Base-by-base conservation (phyloP, 352 stramenopile species). In the Globisporangium carolinianum region DNA sequence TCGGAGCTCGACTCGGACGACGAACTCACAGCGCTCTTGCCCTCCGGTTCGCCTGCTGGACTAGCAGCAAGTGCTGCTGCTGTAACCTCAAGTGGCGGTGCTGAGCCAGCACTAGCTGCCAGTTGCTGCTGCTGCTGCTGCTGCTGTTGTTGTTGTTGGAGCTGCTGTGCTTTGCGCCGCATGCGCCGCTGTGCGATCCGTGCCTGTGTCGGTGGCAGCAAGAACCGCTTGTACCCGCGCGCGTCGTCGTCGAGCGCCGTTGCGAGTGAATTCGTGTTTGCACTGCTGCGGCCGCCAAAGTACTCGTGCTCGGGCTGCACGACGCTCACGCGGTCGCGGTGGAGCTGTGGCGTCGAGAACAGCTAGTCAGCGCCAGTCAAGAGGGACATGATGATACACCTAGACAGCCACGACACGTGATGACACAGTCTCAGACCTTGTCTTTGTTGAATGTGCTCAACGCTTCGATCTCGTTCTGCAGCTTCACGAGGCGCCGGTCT, bases 381-480 rank as follows among this genome's bases (percentile, higher is more conserved):
- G 24, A 24, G 24, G 24, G 24, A 24, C 24, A 24, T 24, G 24
- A 24, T 24, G 24, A 24, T 24, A 24, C 24, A 24, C 24, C 24
- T 24, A 24, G 24, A 24, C 11, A 15, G 15, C 6, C 10, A n/a
- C n/a, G n/a, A n/a, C n/a, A n/a, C n/a, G n/a, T n/a, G 24, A 24
- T 2, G 24, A 24, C 24, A 24, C 24, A 24, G 24, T 24, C 24
- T 24, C 24, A 24, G 63, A 91, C 83, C 64, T 78, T 79, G 58
- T 91, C 79, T 51, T 89, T 91, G 65, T 94, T 94, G 53, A 76
- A 83, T 12, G 72, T 89, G 63, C 81, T 92, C 32, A 87, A 61
- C 45, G 83, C 76, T 59, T 98, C 92, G 58, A 98, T 97, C 59
- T 97, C 72, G n/a, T 76, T 72, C 64, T 98, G 95, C 7, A 98